These are phyloP conservation scores for Goffeauzyma gilvescens DNA, from an alignment of 768 basidiomycete genomes.

Conservation along the genomic window DNA sequence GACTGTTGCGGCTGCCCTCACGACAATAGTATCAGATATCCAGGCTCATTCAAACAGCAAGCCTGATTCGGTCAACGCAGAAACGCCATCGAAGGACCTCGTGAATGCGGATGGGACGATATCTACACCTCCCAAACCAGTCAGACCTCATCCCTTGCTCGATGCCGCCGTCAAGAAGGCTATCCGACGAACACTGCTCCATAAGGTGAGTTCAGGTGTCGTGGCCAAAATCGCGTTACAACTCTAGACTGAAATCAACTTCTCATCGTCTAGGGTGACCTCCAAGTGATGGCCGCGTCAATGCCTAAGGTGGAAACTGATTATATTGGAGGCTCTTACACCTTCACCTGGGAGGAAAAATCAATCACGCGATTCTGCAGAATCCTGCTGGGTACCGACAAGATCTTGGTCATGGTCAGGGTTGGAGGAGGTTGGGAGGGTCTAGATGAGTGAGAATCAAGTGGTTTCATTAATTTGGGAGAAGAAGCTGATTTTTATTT, in stretches of 20 bases:
- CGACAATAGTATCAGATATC: too few relatives aligned
- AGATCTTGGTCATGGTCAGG: neutral
- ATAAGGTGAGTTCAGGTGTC: neutral
- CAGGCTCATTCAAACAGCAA: too few relatives aligned
- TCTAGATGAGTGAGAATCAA: constrained; percentile 1
- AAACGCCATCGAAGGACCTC: neutral
- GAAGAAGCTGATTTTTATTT: too few relatives aligned
- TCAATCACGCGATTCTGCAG: neutral
- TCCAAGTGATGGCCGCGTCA: neutral
- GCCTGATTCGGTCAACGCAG: too few relatives aligned
- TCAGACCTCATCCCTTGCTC: neutral
- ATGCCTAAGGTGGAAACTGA: neutral
- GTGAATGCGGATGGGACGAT: neutral
- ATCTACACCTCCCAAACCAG: too few relatives aligned
- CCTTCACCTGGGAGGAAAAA: neutral
- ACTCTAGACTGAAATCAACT: too few relatives aligned
- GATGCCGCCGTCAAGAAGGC: neutral
- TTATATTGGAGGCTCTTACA: neutral
- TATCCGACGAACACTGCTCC: too few relatives aligned
- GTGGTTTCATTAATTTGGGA: too few relatives aligned
- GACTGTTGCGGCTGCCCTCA: too few relatives aligned
- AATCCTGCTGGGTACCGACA: neutral
- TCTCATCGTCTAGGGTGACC: neutral
- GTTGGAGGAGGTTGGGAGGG: neutral
- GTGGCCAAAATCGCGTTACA: too few relatives aligned